phyloP scores from a whole-genome alignment of 257 asterid species.

The Solanum chiquidenum region DNA sequence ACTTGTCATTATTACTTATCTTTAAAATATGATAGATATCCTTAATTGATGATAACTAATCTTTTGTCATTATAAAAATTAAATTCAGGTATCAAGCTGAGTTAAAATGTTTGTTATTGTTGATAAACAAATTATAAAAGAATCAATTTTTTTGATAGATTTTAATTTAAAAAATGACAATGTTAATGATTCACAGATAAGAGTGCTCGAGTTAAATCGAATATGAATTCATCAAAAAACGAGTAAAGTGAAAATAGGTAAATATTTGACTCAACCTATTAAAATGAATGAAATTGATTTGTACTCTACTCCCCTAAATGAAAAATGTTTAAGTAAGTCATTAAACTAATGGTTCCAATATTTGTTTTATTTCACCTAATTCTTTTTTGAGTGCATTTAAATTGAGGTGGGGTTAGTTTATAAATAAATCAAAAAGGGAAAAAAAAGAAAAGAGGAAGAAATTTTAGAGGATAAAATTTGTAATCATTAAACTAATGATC shows the following conservation, averaged over 20 bases:
- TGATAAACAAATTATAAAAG: too few relatives aligned
- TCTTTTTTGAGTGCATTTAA: background rate
- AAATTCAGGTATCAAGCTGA: too few relatives aligned
- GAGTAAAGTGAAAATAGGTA: too few relatives aligned
- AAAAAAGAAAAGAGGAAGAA: background rate
- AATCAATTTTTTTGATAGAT: too few relatives aligned
- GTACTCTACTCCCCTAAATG: background rate
- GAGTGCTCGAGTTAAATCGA: accelerated
- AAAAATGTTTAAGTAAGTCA: background rate
- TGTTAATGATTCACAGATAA: background rate
- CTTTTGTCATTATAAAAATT: background rate
- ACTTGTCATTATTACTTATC: background rate
- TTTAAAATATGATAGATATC: background rate
- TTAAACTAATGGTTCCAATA: background rate
- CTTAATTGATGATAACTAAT: background rate
- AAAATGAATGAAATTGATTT: too few relatives aligned
- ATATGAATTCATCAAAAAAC: background rate
- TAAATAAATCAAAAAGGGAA: background rate
- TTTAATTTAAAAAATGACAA: too few relatives aligned
- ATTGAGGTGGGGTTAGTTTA: background rate
- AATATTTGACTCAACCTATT: background rate
- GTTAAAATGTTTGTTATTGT: background rate
- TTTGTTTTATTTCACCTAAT: background rate
- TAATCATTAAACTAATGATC: background rate
- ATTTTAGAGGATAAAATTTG: background rate